phyloP scores from a whole-genome alignment of 306 rosid genomes.

The cucumber (Cucumis sativus) region Cucumber_9930_V3 NC_026657.2:8927001-8927500 shows the following conservation, averaged over 20 bases:
- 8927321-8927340: slow-evolving; percentile 31
- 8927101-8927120: slow-evolving; percentile 73
- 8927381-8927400: slow-evolving; percentile 53
- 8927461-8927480: slow-evolving; percentile 31
- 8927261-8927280: slow-evolving; percentile 57
- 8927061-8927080: slow-evolving; percentile 72
- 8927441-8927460: slow-evolving; percentile 54
- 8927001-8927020: slow-evolving; percentile 61
- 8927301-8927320: slow-evolving; percentile 21
- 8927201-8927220: slow-evolving; percentile 59
- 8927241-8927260: slow-evolving; percentile 54
- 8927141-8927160: slow-evolving; percentile 38
- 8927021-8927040: slow-evolving; percentile 78
- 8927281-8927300: slow-evolving; percentile 36
- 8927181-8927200: slow-evolving; percentile 46
- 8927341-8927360: slow-evolving; percentile 22
- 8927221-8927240: slow-evolving; percentile 28
- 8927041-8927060: slow-evolving; percentile 52
- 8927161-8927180: slow-evolving; percentile 47
- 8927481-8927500: slow-evolving; percentile 34
- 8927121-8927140: slow-evolving; percentile 80
- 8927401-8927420: slow-evolving; percentile 62
- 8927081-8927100: slow-evolving; percentile 41
- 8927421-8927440: slow-evolving; percentile 57
- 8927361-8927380: slow-evolving; percentile 70